Evolutionary conservation across 73 alveolate species (phyloP), one percentile per base, ranked within the genome.

Genomic region (Blepharisma japonicum): DNA sequence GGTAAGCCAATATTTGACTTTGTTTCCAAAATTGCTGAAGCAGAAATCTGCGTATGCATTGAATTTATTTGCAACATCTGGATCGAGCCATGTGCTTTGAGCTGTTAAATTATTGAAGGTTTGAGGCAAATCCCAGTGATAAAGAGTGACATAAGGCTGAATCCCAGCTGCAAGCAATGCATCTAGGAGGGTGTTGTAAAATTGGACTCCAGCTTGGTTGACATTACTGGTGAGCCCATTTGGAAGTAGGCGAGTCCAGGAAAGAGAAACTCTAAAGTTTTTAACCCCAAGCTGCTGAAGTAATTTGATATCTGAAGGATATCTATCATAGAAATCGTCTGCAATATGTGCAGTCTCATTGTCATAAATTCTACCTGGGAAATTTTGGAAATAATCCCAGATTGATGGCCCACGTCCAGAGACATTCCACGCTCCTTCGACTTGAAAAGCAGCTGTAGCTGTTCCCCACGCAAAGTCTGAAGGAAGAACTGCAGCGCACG

Each of bases 371-470:
- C 87, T 87, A 50, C 92, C 92, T 39, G 84, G 81, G 18, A 74
- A 71, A 39, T 55, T 68, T 42, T 84, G 81, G 55, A 85, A 81
- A 68, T 83, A 71, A 82, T 87, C 93, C 88, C 86, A 77, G 78
- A 80, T 80, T 48, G 80, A 55, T 18, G 71, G 77, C 21, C 87
- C 83, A 42, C 83, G 68, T 4, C 83, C 86, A 7, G 55, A 70
- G 45, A 72, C 42, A 9, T 66, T 71, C 6, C 78, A 20, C 6
- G 83, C 91, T n/a, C 87, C 87, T 39, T 80, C 95, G 47, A 88
- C 71, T 71, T 88, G 92, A 68, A 67, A 88, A 50, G 95, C 89
- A 2, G 95, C 95, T 4, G 95, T 88, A 9, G 95, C 95, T n/a
- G 81, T 68, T 25, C 95, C 95, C 91, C 91, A 84, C 32, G 50